These are phyloP conservation scores for Ophiocordyceps polyrhachis-furcata DNA, from an alignment of 2,329 filamentous ascomycete species.

Conservation along the genomic window DNA sequence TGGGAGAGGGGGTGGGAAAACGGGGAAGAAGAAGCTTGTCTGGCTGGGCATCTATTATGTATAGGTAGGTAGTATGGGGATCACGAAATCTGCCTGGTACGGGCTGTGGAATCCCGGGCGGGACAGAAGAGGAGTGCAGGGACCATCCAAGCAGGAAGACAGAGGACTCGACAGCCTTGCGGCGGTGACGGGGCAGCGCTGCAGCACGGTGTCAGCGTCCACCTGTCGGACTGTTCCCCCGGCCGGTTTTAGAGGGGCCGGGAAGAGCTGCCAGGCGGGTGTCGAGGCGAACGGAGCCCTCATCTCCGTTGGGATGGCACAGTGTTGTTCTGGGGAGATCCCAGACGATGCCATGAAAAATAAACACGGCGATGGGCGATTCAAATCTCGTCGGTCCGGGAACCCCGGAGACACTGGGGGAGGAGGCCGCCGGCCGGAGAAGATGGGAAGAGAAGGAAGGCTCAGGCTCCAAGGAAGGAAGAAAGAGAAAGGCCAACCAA, in stretches of 20 bases:
- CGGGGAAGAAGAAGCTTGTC: neutral
- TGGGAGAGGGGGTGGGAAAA: too few species aligned
- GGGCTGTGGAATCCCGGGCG: conserved; percentile 1
- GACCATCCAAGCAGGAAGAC: neutral
- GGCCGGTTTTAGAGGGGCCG: too few species aligned
- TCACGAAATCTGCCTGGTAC: neutral
- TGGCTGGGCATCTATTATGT: conserved; percentile 1
- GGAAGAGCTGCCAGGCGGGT: neutral
- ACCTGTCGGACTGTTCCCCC: too few species aligned
- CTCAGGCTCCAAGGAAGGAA: neutral
- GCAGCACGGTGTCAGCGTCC: neutral
- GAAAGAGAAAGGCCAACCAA: neutral
- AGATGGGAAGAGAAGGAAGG: neutral
- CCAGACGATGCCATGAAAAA: neutral
- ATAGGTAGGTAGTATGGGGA: too few species aligned
- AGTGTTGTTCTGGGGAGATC: neutral
- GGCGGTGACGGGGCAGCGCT: neutral
- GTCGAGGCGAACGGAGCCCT: neutral
- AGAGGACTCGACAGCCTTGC: neutral
- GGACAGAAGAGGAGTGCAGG: conserved; percentile 1
- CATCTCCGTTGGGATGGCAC: neutral
- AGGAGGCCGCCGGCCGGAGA: neutral
- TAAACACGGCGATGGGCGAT: neutral
- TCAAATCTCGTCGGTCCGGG: neutral
- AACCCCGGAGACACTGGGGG: neutral